Base-by-base conservation (phyloP, 2,329 filamentous ascomycete genomes). In the Fusarium zealandicum region DNA sequence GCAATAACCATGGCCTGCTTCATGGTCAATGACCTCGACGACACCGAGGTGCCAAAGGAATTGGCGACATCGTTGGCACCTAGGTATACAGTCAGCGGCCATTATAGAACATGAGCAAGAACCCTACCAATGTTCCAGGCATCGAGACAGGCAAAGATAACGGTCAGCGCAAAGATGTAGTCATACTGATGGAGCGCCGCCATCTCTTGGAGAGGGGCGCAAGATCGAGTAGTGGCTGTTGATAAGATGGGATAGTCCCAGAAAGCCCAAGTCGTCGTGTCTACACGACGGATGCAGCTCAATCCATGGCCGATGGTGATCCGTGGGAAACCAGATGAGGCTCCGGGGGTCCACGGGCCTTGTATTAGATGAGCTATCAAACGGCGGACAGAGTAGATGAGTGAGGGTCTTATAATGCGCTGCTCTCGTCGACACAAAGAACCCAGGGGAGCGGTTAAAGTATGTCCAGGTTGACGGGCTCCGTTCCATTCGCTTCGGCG, bases 21-120 rank as follows among this genome's bases (percentile, higher is more conserved):
- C 70, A 86, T 82, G 13, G 83, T 81, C 46, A 89, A 72, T 51
- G 88, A 90, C 36, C 87, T 79, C 13, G 88, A 90, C 2, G 86
- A 88, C 59, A 90, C 88, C 61, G 84, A 87, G 33, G 86, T 90
- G 16, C 87, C 87, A 82, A 86, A 91, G 4, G 87, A 83, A 76
- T 90, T 91, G 72, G 88, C 88, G 52, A 90, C 87, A 87, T 90
- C 88, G 73, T 86, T 80, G 64, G 78, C 78, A 59, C 76, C 77
- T 79, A 25, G n/a, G 6, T n/a, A n/a, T n/a, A n/a, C 4, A 1
- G 54, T 67, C 30, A 66, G 62, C 7, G 4, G 27, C 13, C 0
- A 1, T 33, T 16, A 16, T 16, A 1, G 2, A 54, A 10, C 6
- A 13, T 1, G 22, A 12, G 2, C 3, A 1, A 6, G 1, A 9